These are phyloP conservation scores for Termitomyces sp. DNA, from an alignment of 768 basidiomycete species.

Conservation along the genomic window DNA sequence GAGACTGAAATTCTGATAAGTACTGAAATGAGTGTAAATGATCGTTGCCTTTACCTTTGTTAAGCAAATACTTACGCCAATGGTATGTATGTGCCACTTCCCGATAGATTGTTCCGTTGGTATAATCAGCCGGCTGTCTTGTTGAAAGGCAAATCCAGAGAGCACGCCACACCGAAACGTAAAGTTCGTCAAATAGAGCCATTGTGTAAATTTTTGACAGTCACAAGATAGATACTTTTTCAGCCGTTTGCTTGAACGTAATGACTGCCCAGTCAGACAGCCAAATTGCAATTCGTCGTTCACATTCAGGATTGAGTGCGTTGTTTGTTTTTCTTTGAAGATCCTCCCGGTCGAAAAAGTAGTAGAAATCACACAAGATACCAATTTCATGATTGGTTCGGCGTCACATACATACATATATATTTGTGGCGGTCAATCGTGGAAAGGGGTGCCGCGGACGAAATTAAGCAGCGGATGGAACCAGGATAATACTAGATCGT, in stretches of 20 bases:
- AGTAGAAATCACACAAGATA: neutral
- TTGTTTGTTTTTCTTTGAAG: constrained; percentile 4
- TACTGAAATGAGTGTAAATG: neutral
- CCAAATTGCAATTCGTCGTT: neutral
- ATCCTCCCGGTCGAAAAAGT: constrained; percentile 4
- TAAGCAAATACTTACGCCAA: neutral
- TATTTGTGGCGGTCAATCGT: neutral
- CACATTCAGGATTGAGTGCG: too few relatives aligned
- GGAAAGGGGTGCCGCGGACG: neutral
- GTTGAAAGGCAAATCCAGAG: neutral
- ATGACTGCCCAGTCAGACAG: neutral
- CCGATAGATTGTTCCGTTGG: too few relatives aligned
- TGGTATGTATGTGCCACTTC: too few relatives aligned
- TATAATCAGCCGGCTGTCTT: neutral
- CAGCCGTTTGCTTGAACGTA: too few relatives aligned
- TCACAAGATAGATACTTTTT: neutral
- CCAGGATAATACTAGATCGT: constrained; percentile 1
- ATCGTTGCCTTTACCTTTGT: neutral
- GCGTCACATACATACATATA: neutral
- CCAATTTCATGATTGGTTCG: constrained; percentile 1
- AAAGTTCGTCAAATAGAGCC: neutral
- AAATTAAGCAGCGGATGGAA: constrained; percentile 4
- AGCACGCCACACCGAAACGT: neutral
- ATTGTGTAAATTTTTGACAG: neutral
- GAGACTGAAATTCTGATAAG: too few relatives aligned